These are phyloP conservation scores for Biscogniauxia sp. DNA, from an alignment of 2,329 filamentous ascomycete genomes.

Conservation along the genomic window DNA sequence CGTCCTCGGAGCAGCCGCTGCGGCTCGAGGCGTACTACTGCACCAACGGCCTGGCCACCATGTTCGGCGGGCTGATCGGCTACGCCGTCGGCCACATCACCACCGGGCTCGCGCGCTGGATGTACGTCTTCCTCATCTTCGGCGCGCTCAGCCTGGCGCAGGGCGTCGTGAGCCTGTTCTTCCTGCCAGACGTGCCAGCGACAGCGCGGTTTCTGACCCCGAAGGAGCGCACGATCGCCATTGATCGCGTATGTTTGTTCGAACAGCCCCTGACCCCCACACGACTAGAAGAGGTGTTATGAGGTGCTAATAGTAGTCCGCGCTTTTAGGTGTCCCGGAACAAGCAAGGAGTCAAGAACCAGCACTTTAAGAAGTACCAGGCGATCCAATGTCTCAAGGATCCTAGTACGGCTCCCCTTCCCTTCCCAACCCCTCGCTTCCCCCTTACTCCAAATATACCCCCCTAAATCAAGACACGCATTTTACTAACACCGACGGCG, in stretches of 20 bases:
- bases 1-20: slow-evolving; percentile 45
- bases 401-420: slow-evolving; percentile 23
- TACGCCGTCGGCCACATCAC: slow-evolving; percentile 61
- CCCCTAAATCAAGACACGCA: not conserved
- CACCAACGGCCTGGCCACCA: slow-evolving; percentile 58
- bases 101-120: slow-evolving; percentile 29
- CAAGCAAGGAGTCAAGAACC: slow-evolving; percentile 53
- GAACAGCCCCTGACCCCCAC: too few species aligned
- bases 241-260: slow-evolving; percentile 39
- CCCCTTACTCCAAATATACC: too few species aligned
- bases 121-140: slow-evolving; percentile 55
- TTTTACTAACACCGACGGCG: not conserved
- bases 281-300: not conserved
- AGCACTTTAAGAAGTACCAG: slow-evolving; percentile 46
- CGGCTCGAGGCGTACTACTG: slow-evolving; percentile 55
- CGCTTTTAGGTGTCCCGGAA: slow-evolving; percentile 43
- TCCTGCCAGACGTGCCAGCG: slow-evolving; percentile 61
- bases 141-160: slow-evolving; percentile 54
- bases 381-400: slow-evolving; percentile 47
- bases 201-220: slow-evolving; percentile 59
- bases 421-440: not conserved
- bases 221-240: slow-evolving; percentile 54
- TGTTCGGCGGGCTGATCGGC: slow-evolving; percentile 58
- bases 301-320: not conserved
- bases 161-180: slow-evolving; percentile 54